These are phyloP conservation scores for Platanus orientalis DNA, from an alignment of 164 flowering plant genomes.

Conservation along the genomic window DNA sequence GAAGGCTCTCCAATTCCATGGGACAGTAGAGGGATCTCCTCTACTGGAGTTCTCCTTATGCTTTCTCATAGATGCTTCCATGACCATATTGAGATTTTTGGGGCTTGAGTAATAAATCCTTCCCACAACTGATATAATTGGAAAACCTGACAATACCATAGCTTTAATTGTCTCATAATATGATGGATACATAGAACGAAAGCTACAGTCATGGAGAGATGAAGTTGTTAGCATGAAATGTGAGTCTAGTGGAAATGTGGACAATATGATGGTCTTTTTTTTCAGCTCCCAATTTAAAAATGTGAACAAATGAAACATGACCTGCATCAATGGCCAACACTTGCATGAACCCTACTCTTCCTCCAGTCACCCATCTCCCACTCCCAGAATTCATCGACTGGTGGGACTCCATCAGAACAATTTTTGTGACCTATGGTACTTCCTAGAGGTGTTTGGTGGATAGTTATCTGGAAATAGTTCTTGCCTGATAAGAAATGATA, in stretches of 20 bases:
- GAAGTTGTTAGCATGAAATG: slow-evolving; percentile 51
- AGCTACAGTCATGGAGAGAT: slow-evolving; percentile 29
- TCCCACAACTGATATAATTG: slow-evolving; percentile 58
- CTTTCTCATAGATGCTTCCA: no score
- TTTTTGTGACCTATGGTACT: slow-evolving; percentile 12
- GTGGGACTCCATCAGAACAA: slow-evolving; percentile 37
- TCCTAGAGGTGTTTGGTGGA: slow-evolving; percentile 33
- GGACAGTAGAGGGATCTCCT: slow-evolving; percentile 58
- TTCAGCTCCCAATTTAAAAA: slow-evolving; percentile 50
- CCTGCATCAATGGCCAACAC: slow-evolving; percentile 79
- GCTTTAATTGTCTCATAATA: slow-evolving; percentile 61
- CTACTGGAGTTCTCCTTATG: slow-evolving; percentile 33
- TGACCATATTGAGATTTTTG: slow-evolving; percentile 45
- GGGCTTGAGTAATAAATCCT: slow-evolving; percentile 62
- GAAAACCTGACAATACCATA: slow-evolving; percentile 73
- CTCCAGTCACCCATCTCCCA: slow-evolving; percentile 99
- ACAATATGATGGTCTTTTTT: slow-evolving; percentile 55
- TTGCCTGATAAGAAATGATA: slow-evolving; percentile 18
- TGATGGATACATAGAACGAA: no score
- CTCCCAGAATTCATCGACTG: slow-evolving; percentile 76
- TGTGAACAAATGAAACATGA: slow-evolving; percentile 67
- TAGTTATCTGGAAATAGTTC: slow-evolving; percentile 49
- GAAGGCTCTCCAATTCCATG: slow-evolving; percentile 84
- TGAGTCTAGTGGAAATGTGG: slow-evolving; percentile 85
- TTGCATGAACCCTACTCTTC: slow-evolving; percentile 72